Base-by-base conservation (phyloP, 192 early-diverging fungal genomes). In the Podila horticola region DNA sequence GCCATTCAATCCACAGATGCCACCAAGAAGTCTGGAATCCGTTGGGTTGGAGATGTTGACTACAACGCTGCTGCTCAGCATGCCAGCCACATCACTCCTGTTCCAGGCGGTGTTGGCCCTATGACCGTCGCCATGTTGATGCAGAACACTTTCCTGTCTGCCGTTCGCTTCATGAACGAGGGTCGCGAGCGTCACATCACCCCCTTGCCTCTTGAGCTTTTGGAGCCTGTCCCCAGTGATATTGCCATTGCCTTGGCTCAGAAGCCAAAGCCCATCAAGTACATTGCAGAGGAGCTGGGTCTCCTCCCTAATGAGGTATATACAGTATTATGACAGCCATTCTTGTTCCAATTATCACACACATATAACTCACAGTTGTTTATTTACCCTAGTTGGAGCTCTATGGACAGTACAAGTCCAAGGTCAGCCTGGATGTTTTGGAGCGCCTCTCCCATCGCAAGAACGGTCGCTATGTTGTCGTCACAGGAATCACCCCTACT, bases 121-220 rank as follows among this genome's bases (percentile, higher is more conserved):
- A 99, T 99, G 98, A 99, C 98, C 11, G 97, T 99, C 15, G 96
- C 96, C 69, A 98, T 99, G 97, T 87, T 99, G 31, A 85, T 99
- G 86, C 83, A 93, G 64, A 99, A 99, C 85, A 96, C 95, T 15
- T 87, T 94, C 5, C 71, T 90, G 48, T 91, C 92, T 62, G 95
- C 95, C 52, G 88, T 93, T 74, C 87, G 94, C 48, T 93, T 87
- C 84, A 88, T 64, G 84, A 87, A 31, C 69, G 73, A 90, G 86
- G 52, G 81, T 74, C 82, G 82, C 69, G 61, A 76, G 66, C 36
- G 83, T 68, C 11, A 79, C 36, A 92, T 92, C 55, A 75, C 74
- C 52, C 87, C 87, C 62, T 85, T 94, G 34, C 85, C 89, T 48
- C 84, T 98, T 30, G 73, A 88, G n/a, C 88, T 93, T 17, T 67